Percentiles rank a stretch among this genome's conserved stretches.
Conservation (phyloP, 768 basidiomycete species). For the Boletus huronensis region DNA sequence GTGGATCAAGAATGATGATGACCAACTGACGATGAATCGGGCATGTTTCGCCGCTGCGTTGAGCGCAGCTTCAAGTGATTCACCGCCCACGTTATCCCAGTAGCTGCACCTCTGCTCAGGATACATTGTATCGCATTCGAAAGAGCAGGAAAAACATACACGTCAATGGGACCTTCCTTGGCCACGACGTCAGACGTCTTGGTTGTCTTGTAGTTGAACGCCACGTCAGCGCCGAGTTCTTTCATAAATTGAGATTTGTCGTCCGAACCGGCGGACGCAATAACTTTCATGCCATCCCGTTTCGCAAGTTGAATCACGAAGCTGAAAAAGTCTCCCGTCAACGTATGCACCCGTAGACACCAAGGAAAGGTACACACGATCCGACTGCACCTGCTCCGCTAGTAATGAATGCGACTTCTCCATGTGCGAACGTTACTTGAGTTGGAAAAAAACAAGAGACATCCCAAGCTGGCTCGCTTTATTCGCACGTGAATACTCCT, state of each 20-base stretch:
- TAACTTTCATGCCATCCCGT: conserved; percentile 55
- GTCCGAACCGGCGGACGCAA: conserved; percentile 69
- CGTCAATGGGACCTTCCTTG: conserved; percentile 55
- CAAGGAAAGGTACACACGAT: conserved; percentile 38
- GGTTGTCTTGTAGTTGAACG: conserved; percentile 71
- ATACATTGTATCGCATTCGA: neutral
- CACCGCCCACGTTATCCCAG: conserved; percentile 56
- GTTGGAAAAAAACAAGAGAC: neutral
- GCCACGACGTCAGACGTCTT: conserved; percentile 48
- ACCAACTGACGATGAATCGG: conserved; percentile 41
- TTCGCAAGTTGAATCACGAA: conserved; percentile 53
- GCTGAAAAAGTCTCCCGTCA: conserved; percentile 18
- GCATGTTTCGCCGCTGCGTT: conserved; percentile 42
- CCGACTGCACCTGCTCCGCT: conserved; percentile 53
- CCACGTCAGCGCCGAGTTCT: conserved; percentile 62
- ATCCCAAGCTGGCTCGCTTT: conserved; percentile 18
- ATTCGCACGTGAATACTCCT: conserved; percentile 16
- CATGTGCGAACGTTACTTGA: conserved; percentile 24
- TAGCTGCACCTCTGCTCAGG: conserved; percentile 5
- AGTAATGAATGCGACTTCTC: conserved; percentile 49
- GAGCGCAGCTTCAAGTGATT: conserved; percentile 54
- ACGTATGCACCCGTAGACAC: neutral
- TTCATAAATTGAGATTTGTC: conserved; percentile 65
- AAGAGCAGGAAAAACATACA: conserved; percentile 30
- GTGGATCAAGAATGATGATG: neutral